Evolutionary conservation across 2,329 filamentous ascomycete species (phyloP).

Genomic region (Cercospora nicotianae): DNA sequence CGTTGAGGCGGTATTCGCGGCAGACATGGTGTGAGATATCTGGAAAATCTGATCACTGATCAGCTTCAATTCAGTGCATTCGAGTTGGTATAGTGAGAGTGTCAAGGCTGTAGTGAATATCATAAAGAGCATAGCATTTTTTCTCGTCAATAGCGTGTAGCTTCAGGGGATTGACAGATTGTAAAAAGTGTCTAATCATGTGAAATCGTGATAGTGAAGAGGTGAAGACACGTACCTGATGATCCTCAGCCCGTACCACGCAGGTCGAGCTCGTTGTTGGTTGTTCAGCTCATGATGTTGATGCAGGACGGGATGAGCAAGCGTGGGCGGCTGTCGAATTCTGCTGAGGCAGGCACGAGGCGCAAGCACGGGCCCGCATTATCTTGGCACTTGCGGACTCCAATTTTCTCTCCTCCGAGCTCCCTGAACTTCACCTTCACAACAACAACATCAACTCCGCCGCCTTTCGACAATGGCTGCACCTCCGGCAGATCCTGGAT

Average conservation of each 20-base stretch:
- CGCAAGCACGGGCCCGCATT: not conserved
- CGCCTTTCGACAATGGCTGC: not conserved
- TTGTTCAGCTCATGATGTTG: constrained; percentile 24
- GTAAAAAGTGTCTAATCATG: constrained; percentile 60
- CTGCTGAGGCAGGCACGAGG: constrained; percentile 9
- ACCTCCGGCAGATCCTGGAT: not conserved
- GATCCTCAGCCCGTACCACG: not conserved
- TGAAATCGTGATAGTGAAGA: not conserved
- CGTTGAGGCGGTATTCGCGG: constrained; percentile 37
- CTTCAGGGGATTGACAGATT: constrained; percentile 87
- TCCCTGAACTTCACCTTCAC: constrained; percentile 10
- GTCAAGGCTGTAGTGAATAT: constrained; percentile 16
- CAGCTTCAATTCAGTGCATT: not conserved
- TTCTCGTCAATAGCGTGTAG: constrained; percentile 56
- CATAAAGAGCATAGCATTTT: constrained; percentile 49
- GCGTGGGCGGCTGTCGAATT: not conserved
- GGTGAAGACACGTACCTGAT: constrained; percentile 6
- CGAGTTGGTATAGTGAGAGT: not conserved
- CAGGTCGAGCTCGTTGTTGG: constrained; percentile 12
- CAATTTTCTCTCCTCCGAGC: constrained; percentile 13
- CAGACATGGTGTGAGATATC: constrained; percentile 7
- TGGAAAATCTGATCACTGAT: not conserved
- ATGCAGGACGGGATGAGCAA: constrained; percentile 6
- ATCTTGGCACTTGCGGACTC: constrained; percentile 11
- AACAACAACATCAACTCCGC: constrained; percentile 2